phyloP scores from a whole-genome alignment of 2,329 filamentous ascomycete genomes.

The Penicillium expansum region DNA sequence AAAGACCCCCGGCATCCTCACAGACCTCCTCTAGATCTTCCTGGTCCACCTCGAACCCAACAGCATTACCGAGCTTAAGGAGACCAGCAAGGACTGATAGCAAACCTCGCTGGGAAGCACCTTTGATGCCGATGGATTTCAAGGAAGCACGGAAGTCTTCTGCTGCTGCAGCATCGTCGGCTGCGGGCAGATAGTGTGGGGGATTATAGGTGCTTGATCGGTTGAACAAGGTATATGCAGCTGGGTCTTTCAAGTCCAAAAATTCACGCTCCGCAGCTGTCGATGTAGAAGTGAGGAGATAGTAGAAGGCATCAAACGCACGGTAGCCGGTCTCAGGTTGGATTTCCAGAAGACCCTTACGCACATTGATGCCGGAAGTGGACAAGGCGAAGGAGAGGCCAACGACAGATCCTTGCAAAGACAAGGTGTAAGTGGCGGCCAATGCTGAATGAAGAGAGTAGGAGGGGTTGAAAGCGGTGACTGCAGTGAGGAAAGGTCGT shows the following conservation, averaged over 20 bases:
- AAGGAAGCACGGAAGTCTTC: slow-evolving; percentile 87
- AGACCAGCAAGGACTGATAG: slow-evolving; percentile 83
- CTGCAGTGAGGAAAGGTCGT: slow-evolving; percentile 80
- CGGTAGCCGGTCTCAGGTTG: slow-evolving; percentile 77
- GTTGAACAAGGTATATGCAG: slow-evolving; percentile 73
- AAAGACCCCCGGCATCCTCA: slow-evolving; percentile 81
- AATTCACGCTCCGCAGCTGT: slow-evolving; percentile 87
- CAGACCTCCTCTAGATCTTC: slow-evolving; percentile 82
- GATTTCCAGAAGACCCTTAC: slow-evolving; percentile 74
- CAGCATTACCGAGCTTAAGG: slow-evolving; percentile 85
- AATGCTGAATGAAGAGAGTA: slow-evolving; percentile 76
- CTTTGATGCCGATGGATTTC: slow-evolving; percentile 92
- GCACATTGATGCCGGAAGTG: slow-evolving; percentile 82
- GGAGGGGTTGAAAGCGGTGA: slow-evolving; percentile 87
- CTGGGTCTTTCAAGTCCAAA: slow-evolving; percentile 72
- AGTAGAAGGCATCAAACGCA: slow-evolving; percentile 98
- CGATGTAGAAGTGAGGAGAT: slow-evolving; percentile 86
- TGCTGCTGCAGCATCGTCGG: slow-evolving; percentile 86
- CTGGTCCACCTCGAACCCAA: slow-evolving; percentile 79
- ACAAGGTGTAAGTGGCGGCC: slow-evolving; percentile 76
- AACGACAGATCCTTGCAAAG: slow-evolving; percentile 73
- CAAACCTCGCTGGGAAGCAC: slow-evolving; percentile 73
- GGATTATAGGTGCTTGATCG: slow-evolving; percentile 82
- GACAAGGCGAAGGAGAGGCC: slow-evolving; percentile 75
- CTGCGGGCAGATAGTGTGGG: slow-evolving; percentile 84